Conservation (phyloP, 768 basidiomycete species). For the Crepidotus variabilis region DNA sequence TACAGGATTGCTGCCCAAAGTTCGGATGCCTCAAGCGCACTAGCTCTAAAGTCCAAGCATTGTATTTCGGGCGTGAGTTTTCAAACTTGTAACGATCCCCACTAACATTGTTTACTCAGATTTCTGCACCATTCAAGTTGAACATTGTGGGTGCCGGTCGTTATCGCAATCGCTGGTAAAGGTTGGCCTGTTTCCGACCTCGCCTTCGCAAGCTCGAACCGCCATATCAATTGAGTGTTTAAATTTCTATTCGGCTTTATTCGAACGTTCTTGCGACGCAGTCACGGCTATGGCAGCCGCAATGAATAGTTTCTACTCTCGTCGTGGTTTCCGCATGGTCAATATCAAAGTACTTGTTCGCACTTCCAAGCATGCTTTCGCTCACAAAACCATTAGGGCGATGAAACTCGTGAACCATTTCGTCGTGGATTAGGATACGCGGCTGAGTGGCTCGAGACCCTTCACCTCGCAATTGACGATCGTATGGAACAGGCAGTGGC, state of each 20-base stretch:
- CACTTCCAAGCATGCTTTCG: neutral
- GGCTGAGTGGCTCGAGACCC: conserved; percentile 8
- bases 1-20: no score
- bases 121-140: conserved; percentile 4
- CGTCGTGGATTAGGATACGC: conserved; percentile 12
- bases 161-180: conserved; percentile 20
- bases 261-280: conserved; percentile 33
- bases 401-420: conserved; percentile 24
- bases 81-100: no score
- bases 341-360: conserved; percentile 13
- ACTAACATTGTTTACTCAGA: neutral
- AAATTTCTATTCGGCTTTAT: conserved; percentile 28
- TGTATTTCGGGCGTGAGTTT: no score
- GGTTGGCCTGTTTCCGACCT: conserved; percentile 29
- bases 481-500: conserved; percentile 2
- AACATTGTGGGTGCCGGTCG: conserved; percentile 19
- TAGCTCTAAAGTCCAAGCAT: no score
- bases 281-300: conserved; percentile 24
- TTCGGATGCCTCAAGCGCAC: no score
- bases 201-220: conserved; percentile 19
- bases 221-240: conserved; percentile 27
- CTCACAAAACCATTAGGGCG: conserved; percentile 14
- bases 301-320: conserved; percentile 24
- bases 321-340: conserved; percentile 17
- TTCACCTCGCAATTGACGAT: conserved; percentile 7